These are phyloP conservation scores for Puccinia horiana DNA, from an alignment of 1,284 basidiomycete species.

Conservation along the genomic window DNA sequence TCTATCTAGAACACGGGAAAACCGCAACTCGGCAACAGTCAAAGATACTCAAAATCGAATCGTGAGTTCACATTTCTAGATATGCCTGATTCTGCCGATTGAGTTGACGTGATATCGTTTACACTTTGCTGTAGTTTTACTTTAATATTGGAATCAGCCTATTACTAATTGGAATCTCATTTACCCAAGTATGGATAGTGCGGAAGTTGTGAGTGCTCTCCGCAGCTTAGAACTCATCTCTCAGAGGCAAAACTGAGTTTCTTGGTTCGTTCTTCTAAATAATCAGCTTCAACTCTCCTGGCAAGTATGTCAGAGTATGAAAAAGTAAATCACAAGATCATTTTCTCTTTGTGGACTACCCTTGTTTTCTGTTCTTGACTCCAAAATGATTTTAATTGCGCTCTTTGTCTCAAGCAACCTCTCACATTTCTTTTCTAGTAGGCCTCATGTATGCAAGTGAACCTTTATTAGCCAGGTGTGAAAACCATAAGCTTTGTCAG, in stretches of 20 bases:
- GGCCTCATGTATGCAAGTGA: background rate
- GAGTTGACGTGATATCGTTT: background rate
- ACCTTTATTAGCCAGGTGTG: background rate
- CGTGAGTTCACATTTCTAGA: constrained; percentile 3
- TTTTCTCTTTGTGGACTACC: constrained; percentile 15
- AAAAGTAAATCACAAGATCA: background rate
- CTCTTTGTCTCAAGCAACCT: background rate
- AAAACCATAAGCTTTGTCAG: too few species aligned
- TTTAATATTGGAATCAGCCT: constrained; percentile 44
- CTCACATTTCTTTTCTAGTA: background rate
- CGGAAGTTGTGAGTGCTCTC: constrained; percentile 44
- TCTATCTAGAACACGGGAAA: constrained; percentile 66
- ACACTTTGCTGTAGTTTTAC: constrained; percentile 41
- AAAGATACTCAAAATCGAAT: constrained; percentile 67
- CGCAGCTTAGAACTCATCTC: background rate
- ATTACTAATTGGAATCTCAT: constrained; percentile 45
- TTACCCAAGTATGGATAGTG: constrained; percentile 49
- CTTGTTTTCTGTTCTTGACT: background rate
- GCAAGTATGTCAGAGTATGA: constrained; percentile 49
- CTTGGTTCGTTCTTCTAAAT: background rate
- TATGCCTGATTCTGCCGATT: background rate
- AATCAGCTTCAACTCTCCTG: constrained; percentile 46
- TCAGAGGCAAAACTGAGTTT: background rate
- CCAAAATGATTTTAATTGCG: background rate
- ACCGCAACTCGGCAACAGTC: constrained; percentile 75